Base-by-base conservation (phyloP, 75 land plant species). In the Isoetes taiwanensis region DNA sequence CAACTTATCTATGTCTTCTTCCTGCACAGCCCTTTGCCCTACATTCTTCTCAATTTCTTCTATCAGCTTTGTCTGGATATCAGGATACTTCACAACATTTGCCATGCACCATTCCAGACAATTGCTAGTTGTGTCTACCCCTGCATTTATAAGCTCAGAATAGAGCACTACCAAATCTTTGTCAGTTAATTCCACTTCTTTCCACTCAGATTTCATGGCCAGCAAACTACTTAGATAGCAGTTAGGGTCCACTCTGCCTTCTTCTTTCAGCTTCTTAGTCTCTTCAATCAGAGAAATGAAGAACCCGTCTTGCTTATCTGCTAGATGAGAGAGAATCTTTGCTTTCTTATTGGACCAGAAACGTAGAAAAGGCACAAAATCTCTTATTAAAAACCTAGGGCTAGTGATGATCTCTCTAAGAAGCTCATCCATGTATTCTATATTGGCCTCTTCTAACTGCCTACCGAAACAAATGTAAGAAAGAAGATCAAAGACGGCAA, bases 131-230 rank as follows among this genome's bases (percentile, higher is more conserved):
- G 50, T 46, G 50, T 46, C 50, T 5, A 23, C 50, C 23, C 50
- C 50, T 16, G 50, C 50, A n/a, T 46, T 46, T 6, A 46, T 5
- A 46, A 46, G 25, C 50, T 46, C 50, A 23, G 50, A 46, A n/a
- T 23, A 46, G 21, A 46, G 50, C 6, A 46, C 50, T 16, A 46
- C n/a, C 6, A 46, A 46, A 23, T 46, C 50, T 8, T 8, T n/a
- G 50, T 46, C 50, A 19, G 50, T 46, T 6, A 46, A 23, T n/a
- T 46, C n/a, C n/a, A n/a, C n/a, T n/a, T n/a, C n/a, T n/a, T n/a
- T n/a, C n/a, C n/a, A n/a, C n/a, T n/a, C n/a, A n/a, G n/a, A n/a
- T n/a, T n/a, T n/a, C n/a, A n/a, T n/a, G n/a, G n/a, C n/a, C n/a
- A n/a, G n/a, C n/a, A n/a, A n/a, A n/a, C n/a, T n/a, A n/a, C n/a